Conservation (phyloP, 805 yeast species). For the Candida anglica region DNA sequence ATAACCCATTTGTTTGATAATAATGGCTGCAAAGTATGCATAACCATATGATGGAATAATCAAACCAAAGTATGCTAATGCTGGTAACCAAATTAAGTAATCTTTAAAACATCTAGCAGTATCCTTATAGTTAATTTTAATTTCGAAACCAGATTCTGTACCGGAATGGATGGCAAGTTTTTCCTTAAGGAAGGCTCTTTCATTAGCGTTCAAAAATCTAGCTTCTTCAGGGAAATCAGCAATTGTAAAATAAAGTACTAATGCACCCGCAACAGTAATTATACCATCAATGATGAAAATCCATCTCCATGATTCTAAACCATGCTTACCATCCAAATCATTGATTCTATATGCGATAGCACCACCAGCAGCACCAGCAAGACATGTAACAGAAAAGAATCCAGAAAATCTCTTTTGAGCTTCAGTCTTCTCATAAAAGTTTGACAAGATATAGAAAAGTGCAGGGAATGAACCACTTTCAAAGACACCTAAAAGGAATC, state of each 20-base stretch:
- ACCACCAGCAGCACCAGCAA: constrained; percentile 80
- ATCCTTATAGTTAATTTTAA: constrained; percentile 43
- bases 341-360: constrained; percentile 64
- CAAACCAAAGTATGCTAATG: constrained; percentile 59
- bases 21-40: constrained; percentile 69
- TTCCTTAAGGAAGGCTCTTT: constrained; percentile 50
- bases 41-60: constrained; percentile 74
- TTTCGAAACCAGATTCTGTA: constrained; percentile 45
- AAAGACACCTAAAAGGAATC: constrained; percentile 62
- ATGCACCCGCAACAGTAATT: constrained; percentile 30
- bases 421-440: constrained; percentile 61
- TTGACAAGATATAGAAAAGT: constrained; percentile 63
- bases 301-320: constrained; percentile 48
- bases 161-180: constrained; percentile 52
- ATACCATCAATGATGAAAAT: constrained; percentile 47
- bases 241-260: constrained; percentile 43
- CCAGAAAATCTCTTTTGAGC: constrained; percentile 66
- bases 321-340: constrained; percentile 46
- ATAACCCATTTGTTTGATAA: constrained; percentile 58
- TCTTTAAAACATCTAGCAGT: constrained; percentile 53
- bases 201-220: constrained; percentile 46
- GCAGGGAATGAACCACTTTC: constrained; percentile 77
- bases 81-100: constrained; percentile 53
- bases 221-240: constrained; percentile 75
- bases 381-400: constrained; percentile 66